phyloP scores from a whole-genome alignment of 306 rosid species.

The Lagenaria siceraria region DNA sequence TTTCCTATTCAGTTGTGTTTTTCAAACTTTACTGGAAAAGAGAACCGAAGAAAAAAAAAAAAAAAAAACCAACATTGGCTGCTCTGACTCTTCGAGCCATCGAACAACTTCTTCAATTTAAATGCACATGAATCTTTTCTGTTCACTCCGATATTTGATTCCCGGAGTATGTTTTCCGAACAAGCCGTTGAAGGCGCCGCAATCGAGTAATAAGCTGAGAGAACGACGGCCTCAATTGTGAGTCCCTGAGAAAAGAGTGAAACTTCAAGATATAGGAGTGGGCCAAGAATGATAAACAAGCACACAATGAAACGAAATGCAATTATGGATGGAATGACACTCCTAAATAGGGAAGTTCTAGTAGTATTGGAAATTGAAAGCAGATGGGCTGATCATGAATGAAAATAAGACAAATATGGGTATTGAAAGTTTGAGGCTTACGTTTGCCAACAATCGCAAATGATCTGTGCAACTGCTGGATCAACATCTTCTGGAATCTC shows the following conservation, averaged over 20 bases:
- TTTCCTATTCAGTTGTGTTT: constrained; percentile 30
- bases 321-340: background rate
- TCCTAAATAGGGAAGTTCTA: background rate
- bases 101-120: constrained; percentile 33
- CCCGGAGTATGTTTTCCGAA: constrained; percentile 25
- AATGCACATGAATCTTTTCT: constrained; percentile 27
- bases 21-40: constrained; percentile 10
- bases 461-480: constrained; percentile 71
- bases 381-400: background rate
- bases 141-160: constrained; percentile 23
- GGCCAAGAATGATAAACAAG: background rate
- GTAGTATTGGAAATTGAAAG: background rate
- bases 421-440: constrained; percentile 19
- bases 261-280: background rate
- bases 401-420: background rate
- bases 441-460: constrained; percentile 91
- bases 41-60: background rate
- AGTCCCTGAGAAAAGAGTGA: constrained; percentile 48
- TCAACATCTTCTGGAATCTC: constrained; percentile 80
- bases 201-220: constrained; percentile 66
- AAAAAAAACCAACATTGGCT: constrained; percentile 14
- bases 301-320: background rate
- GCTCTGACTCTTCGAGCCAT: constrained; percentile 66
- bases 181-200: constrained; percentile 41
- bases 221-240: constrained; percentile 90